phyloP scores from a whole-genome alignment of 1,284 basidiomycete species.

The Heterobasidion annosum region DNA sequence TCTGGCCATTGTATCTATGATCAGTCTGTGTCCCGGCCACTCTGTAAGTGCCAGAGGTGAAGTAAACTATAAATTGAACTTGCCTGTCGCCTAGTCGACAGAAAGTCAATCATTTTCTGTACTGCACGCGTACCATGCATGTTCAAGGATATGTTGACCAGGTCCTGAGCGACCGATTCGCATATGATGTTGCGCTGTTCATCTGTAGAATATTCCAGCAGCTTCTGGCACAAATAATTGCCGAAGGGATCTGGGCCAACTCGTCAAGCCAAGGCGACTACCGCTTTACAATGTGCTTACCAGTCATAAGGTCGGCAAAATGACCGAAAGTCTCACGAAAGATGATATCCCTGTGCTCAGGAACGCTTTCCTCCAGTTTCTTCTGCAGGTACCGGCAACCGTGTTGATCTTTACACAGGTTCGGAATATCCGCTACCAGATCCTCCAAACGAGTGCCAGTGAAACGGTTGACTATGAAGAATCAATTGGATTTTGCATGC shows the following conservation, averaged over 20 bases:
- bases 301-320: constrained; percentile 98
- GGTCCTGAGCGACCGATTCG: constrained; percentile 93
- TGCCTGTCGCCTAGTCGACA: constrained; percentile 90
- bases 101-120: constrained; percentile 99
- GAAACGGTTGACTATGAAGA: constrained; percentile 77
- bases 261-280: neutral
- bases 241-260: constrained; percentile 84
- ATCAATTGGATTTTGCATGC: neutral
- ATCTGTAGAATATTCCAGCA: constrained; percentile 95
- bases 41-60: constrained; percentile 26
- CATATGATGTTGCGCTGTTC: constrained; percentile 97
- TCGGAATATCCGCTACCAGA: constrained; percentile 88
- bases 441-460: constrained; percentile 94
- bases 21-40: constrained; percentile 50
- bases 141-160: constrained; percentile 97
- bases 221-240: constrained; percentile 98
- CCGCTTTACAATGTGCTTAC: constrained; percentile 27
- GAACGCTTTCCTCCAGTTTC: constrained; percentile 93
- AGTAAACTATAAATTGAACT: constrained; percentile 29
- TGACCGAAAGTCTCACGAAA: constrained; percentile 98
- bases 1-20: constrained; percentile 79
- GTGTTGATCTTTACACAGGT: constrained; percentile 97
- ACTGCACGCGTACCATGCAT: constrained; percentile 99
- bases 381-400: constrained; percentile 98
- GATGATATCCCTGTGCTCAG: constrained; percentile 98